Percentiles rank a stretch among this genome's conserved stretches.
These are phyloP conservation scores for Myriosclerotinia scirpicola DNA, from an alignment of 2,329 filamentous ascomycete species.

Conservation along the genomic window DNA sequence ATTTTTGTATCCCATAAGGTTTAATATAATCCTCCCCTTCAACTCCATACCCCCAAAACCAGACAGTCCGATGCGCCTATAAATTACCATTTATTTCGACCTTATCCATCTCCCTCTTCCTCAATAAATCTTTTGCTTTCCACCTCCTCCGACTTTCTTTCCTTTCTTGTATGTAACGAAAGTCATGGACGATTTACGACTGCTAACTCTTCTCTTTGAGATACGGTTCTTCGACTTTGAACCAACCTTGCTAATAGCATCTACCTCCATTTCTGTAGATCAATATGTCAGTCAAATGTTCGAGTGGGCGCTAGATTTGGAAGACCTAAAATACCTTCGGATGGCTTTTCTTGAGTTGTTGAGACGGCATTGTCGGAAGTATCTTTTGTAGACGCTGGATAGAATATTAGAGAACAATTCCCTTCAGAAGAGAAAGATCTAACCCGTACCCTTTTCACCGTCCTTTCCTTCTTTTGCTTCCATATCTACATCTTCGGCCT, in stretches of 20 bases:
- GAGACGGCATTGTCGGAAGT: constrained; percentile 24
- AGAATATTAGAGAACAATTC: constrained; percentile 24
- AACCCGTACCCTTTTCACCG: constrained; percentile 12
- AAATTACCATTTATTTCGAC: constrained; percentile 4
- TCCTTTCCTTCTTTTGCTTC: constrained; percentile 42
- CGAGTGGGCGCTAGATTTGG: not conserved
- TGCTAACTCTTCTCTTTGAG: constrained; percentile 53
- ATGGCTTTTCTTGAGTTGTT: constrained; percentile 28
- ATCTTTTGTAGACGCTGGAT: constrained; percentile 28
- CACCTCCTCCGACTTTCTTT: constrained; percentile 43
- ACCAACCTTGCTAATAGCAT: constrained; percentile 45
- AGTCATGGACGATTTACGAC: constrained; percentile 56
- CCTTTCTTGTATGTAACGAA: constrained; percentile 59
- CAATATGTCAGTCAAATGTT: constrained; percentile 19
- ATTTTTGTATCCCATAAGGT: not conserved
- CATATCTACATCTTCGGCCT: constrained; percentile 52
- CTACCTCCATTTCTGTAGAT: constrained; percentile 57
- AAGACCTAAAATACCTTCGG: constrained; percentile 32
- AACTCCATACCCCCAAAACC: constrained; percentile 25
- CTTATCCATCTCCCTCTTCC: not conserved
- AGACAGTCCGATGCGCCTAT: constrained; percentile 10
- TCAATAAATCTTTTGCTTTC: constrained; percentile 30
- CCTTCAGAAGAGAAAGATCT: not conserved
- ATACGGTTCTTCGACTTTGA: constrained; percentile 51
- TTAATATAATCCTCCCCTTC: not conserved